phyloP scores from a whole-genome alignment of 129 eudicot genomes.

The Lonicera japonica region DNA sequence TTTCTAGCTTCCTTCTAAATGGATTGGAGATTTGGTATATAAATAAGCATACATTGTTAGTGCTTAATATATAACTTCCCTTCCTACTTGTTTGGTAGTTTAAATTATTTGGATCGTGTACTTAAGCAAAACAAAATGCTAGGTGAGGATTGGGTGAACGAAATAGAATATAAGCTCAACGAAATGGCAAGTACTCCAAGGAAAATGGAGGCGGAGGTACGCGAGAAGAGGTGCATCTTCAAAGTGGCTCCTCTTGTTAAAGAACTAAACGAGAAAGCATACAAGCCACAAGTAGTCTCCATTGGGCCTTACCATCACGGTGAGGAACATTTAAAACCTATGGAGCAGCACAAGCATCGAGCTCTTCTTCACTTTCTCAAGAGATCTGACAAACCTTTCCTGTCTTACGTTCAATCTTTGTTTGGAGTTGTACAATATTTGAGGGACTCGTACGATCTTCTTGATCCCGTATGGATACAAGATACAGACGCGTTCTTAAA shows the following conservation, averaged over 20 bases:
- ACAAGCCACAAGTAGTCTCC: constrained; percentile 46
- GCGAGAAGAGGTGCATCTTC: constrained; percentile 45
- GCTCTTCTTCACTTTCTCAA: constrained; percentile 54
- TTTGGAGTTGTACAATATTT: constrained; percentile 27
- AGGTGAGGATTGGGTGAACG: constrained; percentile 33
- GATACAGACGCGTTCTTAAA: constrained; percentile 22
- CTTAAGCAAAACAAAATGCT: constrained; percentile 14
- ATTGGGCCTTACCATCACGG: constrained; percentile 64
- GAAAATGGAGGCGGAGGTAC: constrained; percentile 28
- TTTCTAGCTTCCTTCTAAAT: no score
- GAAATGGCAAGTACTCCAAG: constrained; percentile 18
- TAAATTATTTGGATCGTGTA: no score
- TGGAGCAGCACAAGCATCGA: constrained; percentile 53
- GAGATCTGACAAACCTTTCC: constrained; percentile 32
- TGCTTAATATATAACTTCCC: no score
- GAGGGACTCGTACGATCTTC: constrained; percentile 33
- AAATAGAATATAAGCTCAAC: constrained; percentile 22
- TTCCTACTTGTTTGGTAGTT: no score
- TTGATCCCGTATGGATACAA: constrained; percentile 31
- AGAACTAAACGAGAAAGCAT: constrained; percentile 40
- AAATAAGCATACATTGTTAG: no score
- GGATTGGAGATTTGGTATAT: no score
- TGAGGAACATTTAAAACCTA: constrained; percentile 23
- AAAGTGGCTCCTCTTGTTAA: constrained; percentile 39
- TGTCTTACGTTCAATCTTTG: constrained; percentile 20